These are phyloP conservation scores for Ophiostoma triangulosporum DNA, from an alignment of 2,329 filamentous ascomycete genomes.

Conservation along the genomic window DNA sequence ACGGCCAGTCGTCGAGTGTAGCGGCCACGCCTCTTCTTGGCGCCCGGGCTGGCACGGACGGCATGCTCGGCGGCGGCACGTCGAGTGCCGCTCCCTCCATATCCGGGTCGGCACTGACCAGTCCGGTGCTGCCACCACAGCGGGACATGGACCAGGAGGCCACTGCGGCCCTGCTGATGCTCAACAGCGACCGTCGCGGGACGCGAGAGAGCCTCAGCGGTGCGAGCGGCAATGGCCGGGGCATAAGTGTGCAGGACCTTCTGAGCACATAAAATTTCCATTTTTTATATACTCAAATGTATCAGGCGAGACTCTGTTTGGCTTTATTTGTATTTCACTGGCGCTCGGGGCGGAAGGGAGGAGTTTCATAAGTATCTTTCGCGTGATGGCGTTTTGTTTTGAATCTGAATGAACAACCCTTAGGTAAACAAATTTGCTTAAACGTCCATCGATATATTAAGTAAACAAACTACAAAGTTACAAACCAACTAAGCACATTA, in stretches of 20 bases:
- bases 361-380: too few relatives aligned
- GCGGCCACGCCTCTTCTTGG: neutral
- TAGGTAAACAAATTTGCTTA: too few relatives aligned
- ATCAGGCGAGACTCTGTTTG: too few relatives aligned
- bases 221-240: constrained; percentile 22
- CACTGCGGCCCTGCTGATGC: constrained; percentile 74
- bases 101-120: constrained; percentile 41
- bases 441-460: too few relatives aligned
- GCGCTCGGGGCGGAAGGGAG: too few relatives aligned
- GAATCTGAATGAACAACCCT: too few relatives aligned
- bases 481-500: too few relatives aligned
- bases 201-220: constrained; percentile 19
- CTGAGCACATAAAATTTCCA: constrained; percentile 35
- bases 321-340: neutral
- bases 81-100: constrained; percentile 3
- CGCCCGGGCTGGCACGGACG: neutral
- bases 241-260: constrained; percentile 41
- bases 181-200: constrained; percentile 60
- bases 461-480: too few relatives aligned
- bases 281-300: too few relatives aligned
- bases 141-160: constrained; percentile 59
- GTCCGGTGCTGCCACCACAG: constrained; percentile 42
- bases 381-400: too few relatives aligned
- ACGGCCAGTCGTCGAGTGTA: constrained; percentile 18
- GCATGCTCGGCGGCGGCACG: neutral